Evolutionary conservation across 208 protist genomes (phyloP).

Genomic region (Trypanosoma platydactyli): DNA sequence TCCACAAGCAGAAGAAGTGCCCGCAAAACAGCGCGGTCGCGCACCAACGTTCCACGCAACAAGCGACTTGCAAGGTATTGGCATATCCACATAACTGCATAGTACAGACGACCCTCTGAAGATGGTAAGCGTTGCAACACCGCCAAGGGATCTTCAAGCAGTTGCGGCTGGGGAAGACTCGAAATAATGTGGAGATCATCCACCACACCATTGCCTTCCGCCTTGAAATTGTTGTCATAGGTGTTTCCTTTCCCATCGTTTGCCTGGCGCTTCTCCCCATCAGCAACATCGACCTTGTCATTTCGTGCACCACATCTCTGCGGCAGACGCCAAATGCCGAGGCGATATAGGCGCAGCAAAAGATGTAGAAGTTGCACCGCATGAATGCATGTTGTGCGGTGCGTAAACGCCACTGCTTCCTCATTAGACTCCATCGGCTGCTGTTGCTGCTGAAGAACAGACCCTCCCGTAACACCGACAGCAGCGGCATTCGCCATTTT

Average conservation of each 20-base stretch:
- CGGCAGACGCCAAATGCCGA: slow-evolving; percentile 57
- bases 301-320: background rate
- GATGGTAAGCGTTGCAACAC: slow-evolving; percentile 30
- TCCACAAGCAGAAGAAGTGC: slow-evolving; percentile 31
- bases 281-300: background rate
- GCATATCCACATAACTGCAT: slow-evolving; percentile 36
- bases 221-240: background rate
- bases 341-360: slow-evolving; percentile 49
- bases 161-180: slow-evolving; percentile 22
- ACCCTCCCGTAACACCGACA: background rate
- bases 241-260: background rate
- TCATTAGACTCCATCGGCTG: slow-evolving; percentile 15
- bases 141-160: slow-evolving; percentile 27
- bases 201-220: background rate
- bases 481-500: background rate
- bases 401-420: slow-evolving; percentile 18
- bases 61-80: slow-evolving; percentile 22
- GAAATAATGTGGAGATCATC: slow-evolving; percentile 40
- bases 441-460: slow-evolving; percentile 8
- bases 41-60: slow-evolving; percentile 12
- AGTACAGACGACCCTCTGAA: slow-evolving; percentile 45
- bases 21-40: slow-evolving; percentile 31
- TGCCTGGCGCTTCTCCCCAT: background rate
- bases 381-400: slow-evolving; percentile 39
- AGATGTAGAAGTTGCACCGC: slow-evolving; percentile 64